phyloP scores from a whole-genome alignment of 306 rosid species.

The Crataegus laevigata region DNA sequence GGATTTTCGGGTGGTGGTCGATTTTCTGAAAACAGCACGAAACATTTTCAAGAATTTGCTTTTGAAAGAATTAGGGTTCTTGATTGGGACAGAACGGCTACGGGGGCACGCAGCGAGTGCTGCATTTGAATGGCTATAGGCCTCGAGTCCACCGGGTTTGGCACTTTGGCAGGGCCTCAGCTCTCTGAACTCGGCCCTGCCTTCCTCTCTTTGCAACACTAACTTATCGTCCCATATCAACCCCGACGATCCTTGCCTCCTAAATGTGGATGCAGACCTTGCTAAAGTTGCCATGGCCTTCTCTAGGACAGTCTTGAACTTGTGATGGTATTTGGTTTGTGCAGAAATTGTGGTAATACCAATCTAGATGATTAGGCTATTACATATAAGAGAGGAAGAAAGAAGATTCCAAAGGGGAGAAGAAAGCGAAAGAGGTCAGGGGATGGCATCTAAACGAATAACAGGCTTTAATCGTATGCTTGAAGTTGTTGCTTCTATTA shows the following conservation, averaged over 20 bases:
- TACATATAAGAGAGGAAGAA: neutral
- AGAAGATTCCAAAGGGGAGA: neutral
- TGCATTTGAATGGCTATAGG: neutral
- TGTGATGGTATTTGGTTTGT: neutral
- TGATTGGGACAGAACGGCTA: neutral
- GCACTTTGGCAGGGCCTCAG: constrained; percentile 8
- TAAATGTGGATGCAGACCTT: constrained; percentile 26
- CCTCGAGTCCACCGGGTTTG: neutral
- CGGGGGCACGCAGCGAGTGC: neutral
- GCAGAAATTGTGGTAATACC: neutral
- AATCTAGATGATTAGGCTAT: neutral
- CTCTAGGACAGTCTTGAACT: neutral
- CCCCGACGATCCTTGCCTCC: constrained; percentile 34
- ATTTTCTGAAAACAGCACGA: neutral
- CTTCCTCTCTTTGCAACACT: neutral
- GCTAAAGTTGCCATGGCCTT: constrained; percentile 16
- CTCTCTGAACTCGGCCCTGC: constrained; percentile 4
- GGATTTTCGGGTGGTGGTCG: neutral
- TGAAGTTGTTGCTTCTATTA: neutral
- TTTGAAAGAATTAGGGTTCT: neutral
- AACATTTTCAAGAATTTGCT: neutral
- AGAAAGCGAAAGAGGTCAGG: constrained; percentile 2
- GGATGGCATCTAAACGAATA: constrained; percentile 8
- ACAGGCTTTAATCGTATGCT: neutral
- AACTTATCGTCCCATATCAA: constrained; percentile 20